Evolutionary conservation across 1,139 yeast genomes (phyloP), one percentile per base, ranked within the genome.

Genomic region (Taphrina sp.): DNA sequence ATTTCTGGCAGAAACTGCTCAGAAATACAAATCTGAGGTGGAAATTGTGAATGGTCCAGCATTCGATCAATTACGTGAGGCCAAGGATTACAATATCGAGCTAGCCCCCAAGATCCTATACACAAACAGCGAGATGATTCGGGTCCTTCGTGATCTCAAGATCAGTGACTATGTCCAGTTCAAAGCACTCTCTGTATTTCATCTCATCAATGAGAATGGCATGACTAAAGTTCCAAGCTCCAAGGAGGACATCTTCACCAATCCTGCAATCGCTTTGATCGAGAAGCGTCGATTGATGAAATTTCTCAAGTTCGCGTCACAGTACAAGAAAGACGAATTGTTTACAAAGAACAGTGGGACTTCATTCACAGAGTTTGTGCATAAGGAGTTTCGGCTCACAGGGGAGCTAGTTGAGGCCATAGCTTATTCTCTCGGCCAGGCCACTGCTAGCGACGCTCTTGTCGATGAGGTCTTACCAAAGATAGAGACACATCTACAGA

Each of bases 231-330:
- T 75, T 35, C 77, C 89, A 65, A 80, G 90, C 33, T 80, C 95
- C 29, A 90, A 89, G 67, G 95, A 92, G 69, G 96, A 90, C 64
- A 90, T 94, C 52, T 94, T 94, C 72, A 86, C 95, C 29, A 92
- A 88, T 70, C 92, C 89, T 67, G 76, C 87, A 5, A 74, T 94
- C 62, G 76, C 89, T 12, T 74, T 90, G 54, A 71, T 80, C 59
- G 81, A 95, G 7, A 92, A 92, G 69, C 80, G 98, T 61, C 78
- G 81, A 60, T 76, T 94, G 62, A 92, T 92, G 98, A 85, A 83
- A 70, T 90, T 92, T 69, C 80, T 92, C 70, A 92, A 92, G 72
- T 92, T 90, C 69, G 87, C 87, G 1, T 72, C 88, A 51, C 83
- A 82, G 64, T 83, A 84, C 76, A 77, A 77, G 34, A 72, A 73